Evolutionary conservation across 495 filamentous ascomycete species (phyloP).

Genomic region (Aspergillus bridgeri): DNA sequence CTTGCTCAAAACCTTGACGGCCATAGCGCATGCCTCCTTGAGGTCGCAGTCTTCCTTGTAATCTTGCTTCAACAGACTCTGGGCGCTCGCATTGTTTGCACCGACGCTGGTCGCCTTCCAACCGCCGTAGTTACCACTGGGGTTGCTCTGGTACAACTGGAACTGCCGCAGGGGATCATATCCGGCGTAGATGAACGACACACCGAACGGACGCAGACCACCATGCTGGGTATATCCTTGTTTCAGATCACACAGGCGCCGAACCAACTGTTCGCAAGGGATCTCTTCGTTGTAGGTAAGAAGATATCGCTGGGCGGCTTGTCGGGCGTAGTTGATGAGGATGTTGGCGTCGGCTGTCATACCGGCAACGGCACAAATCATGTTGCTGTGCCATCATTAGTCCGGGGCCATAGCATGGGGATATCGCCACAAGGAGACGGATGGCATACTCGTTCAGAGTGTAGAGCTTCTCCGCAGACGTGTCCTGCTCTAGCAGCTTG

Average conservation of each 20-base stretch:
- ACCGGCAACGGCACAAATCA: constrained; percentile 98
- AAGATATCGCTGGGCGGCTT: constrained; percentile 94
- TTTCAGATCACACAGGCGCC: constrained; percentile 95
- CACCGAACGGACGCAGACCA: constrained; percentile 94
- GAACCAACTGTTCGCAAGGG: constrained; percentile 97
- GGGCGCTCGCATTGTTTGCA: constrained; percentile 96
- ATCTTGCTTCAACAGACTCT: constrained; percentile 97
- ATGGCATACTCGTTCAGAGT: constrained; percentile 87
- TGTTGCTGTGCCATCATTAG: constrained; percentile 66
- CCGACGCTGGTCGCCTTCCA: constrained; percentile 99
- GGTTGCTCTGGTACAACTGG: constrained; percentile 99
- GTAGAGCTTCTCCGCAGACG: constrained; percentile 98
- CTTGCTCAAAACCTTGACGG: constrained; percentile 99
- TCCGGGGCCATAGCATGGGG: not conserved
- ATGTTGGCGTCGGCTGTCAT: constrained; percentile 99
- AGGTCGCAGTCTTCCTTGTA: constrained; percentile 97
- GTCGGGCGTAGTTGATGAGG: constrained; percentile 98
- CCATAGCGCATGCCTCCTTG: constrained; percentile 95
- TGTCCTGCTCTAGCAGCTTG: constrained; percentile 98
- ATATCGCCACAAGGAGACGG: not conserved
- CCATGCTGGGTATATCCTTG: constrained; percentile 99
- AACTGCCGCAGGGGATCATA: constrained; percentile 94
- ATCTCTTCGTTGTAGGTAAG: constrained; percentile 99
- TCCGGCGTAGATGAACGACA: constrained; percentile 99
- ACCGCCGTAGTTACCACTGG: constrained; percentile 98